Base-by-base conservation (phyloP, 2,329 filamentous ascomycete genomes). In the Beauveria sp. region DNA sequence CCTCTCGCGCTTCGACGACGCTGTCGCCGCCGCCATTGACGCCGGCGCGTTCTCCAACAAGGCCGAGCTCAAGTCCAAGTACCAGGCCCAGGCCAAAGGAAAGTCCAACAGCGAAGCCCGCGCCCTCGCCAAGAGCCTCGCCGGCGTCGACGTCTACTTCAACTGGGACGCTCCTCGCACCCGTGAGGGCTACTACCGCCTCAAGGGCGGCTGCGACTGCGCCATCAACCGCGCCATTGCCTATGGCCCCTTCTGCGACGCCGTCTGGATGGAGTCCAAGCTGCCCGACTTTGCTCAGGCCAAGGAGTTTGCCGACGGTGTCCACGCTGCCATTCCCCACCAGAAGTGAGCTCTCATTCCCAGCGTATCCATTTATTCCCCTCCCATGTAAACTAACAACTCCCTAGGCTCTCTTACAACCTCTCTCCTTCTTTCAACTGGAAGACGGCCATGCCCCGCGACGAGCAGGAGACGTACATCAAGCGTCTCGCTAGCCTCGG, bases 191-290 rank as follows among this genome's bases (percentile, higher is more conserved):
- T 99, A 88, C 84, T 97, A 96, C 81, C 84, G 94, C 64, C 88
- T 97, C 73, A 83, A 91, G 76, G 94, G 94, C 63, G 94, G 94
- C 63, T 96, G 90, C 70, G 87, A 92, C 75, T 96, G 90, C 74
- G 92, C 92, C 63, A 80, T 97, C 73, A 96, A 94, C 81, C 86
- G 93, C 53, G 93, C 92, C 40, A 79, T 96, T 62, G 91, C 93
- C 6, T 97, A 96, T 72, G 93, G 91, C 0, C 93, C 94, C 2
- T 96, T 96, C 78, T 89, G 89, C 64, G 93, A 97, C 71, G 86
- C 96, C 73, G 96, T 99, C 76, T 99, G 94, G 94, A 99, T 99
- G 94, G 94, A 99, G 84, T 93, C 89, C 79, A 97, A 96, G 79
- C 81, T 96, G 67, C 94, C 94, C 51, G 93, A 97, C 74, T 97